A percentile compares a stretch with the other conserved stretches of the same genome.
Conservation (phyloP, 1,284 basidiomycete species). For the Ceratobasidium sp. region DNA sequence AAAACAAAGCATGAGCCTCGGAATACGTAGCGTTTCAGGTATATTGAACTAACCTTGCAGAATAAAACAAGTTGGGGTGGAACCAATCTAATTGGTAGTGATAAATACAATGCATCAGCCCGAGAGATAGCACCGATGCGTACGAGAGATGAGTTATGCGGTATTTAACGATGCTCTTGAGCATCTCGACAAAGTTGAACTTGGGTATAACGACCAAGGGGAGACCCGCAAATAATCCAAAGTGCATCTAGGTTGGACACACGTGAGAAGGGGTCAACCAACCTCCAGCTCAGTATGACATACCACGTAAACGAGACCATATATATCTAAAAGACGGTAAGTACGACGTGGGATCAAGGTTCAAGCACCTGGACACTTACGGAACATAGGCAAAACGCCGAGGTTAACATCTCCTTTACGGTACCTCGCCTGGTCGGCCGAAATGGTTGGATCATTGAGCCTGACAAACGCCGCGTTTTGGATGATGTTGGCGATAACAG, state of each 20-base stretch:
- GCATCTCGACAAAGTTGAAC: constrained; percentile 74
- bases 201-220: constrained; percentile 76
- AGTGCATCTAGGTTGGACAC: constrained; percentile 38
- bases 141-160: constrained; percentile 73
- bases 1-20: background rate
- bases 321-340: constrained; percentile 65
- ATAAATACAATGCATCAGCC: constrained; percentile 34
- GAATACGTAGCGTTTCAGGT: background rate
- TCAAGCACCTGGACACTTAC: constrained; percentile 53
- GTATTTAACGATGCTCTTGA: constrained; percentile 74
- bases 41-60: constrained; percentile 64
- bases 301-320: constrained; percentile 64
- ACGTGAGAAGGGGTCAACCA: constrained; percentile 34
- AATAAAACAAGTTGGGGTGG: constrained; percentile 70
- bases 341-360: constrained; percentile 56
- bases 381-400: constrained; percentile 56
- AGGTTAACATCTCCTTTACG: constrained; percentile 67
- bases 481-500: constrained; percentile 72
- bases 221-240: constrained; percentile 51
- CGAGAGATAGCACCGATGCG: constrained; percentile 49
- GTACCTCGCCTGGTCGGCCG: constrained; percentile 56
- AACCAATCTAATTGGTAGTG: constrained; percentile 63
- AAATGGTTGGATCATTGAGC: constrained; percentile 58
- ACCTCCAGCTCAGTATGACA: background rate
- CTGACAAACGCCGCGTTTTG: constrained; percentile 67